phyloP scores from a whole-genome alignment of 352 stramenopile genomes.

The Globisporangium irregulare region DNA sequence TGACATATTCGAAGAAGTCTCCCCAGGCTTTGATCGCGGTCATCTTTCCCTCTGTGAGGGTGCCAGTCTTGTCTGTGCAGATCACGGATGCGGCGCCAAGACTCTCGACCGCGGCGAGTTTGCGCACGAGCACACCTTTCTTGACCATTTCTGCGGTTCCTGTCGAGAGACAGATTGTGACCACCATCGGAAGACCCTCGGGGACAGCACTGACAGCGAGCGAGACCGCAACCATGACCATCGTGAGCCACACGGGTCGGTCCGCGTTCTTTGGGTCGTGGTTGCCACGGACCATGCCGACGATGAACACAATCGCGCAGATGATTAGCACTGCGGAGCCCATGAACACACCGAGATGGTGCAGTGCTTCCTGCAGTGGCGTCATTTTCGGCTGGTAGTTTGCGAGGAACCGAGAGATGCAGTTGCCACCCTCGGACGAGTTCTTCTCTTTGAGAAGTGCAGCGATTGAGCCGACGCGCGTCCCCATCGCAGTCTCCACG shows the following conservation, averaged over 20 bases:
- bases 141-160: constrained; percentile 37
- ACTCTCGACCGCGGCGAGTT: constrained; percentile 47
- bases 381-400: constrained; percentile 52
- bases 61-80: constrained; percentile 91
- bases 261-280: constrained; percentile 56
- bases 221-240: constrained; percentile 89
- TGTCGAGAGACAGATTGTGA: constrained; percentile 41
- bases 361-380: constrained; percentile 89
- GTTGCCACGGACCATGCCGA: constrained; percentile 57
- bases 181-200: constrained; percentile 38
- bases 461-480: constrained; percentile 44
- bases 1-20: constrained; percentile 32
- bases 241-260: constrained; percentile 81
- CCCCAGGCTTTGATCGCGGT: constrained; percentile 42
- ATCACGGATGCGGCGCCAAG: constrained; percentile 84
- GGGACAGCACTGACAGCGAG: constrained; percentile 42
- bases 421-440: constrained; percentile 15
- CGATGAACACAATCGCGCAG: constrained; percentile 83
- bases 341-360: constrained; percentile 90
- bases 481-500: constrained; percentile 40
- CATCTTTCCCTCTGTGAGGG: constrained; percentile 78
- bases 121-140: constrained; percentile 52
- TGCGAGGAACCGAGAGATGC: constrained; percentile 17
- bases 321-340: constrained; percentile 78
- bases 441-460: constrained; percentile 28